Evolutionary conservation across 2,329 filamentous ascomycete species (phyloP).

Genomic region (Colletotrichum sp.): DNA sequence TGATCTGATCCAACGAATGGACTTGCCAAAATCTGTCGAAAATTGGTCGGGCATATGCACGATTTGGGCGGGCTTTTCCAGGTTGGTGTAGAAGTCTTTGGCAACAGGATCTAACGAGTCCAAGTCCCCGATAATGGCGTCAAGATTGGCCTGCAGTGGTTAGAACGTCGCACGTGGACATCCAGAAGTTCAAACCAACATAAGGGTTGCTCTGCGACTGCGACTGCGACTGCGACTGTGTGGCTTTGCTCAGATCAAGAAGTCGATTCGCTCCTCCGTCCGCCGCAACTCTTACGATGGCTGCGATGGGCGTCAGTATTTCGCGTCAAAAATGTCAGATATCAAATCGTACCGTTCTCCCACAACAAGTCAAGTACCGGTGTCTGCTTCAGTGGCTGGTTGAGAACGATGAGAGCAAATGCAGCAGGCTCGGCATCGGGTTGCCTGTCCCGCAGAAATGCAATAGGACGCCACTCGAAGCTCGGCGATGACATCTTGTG

Average conservation of each 20-base stretch:
- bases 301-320: conserved; percentile 42
- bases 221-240: neutral
- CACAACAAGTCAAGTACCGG: conserved; percentile 52
- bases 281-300: conserved; percentile 75
- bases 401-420: conserved; percentile 54
- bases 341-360: conserved; percentile 47
- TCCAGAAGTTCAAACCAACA: neutral
- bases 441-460: conserved; percentile 36
- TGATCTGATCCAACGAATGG: conserved; percentile 62
- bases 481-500: neutral
- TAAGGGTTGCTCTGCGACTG: neutral
- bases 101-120: conserved; percentile 76
- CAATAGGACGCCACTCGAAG: conserved; percentile 45
- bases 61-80: conserved; percentile 57
- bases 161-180: neutral
- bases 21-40: conserved; percentile 91
- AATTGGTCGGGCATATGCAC: conserved; percentile 80
- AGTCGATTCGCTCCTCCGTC: conserved; percentile 91
- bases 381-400: conserved; percentile 53
- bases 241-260: conserved; percentile 38
- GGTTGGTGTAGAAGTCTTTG: conserved; percentile 67
- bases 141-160: conserved; percentile 56
- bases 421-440: conserved; percentile 26
- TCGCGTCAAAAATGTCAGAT: neutral
- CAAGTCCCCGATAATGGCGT: conserved; percentile 85